These are phyloP conservation scores for Phytophthora pluvialis DNA, from an alignment of 352 stramenopile genomes.

Conservation along the genomic window DNA sequence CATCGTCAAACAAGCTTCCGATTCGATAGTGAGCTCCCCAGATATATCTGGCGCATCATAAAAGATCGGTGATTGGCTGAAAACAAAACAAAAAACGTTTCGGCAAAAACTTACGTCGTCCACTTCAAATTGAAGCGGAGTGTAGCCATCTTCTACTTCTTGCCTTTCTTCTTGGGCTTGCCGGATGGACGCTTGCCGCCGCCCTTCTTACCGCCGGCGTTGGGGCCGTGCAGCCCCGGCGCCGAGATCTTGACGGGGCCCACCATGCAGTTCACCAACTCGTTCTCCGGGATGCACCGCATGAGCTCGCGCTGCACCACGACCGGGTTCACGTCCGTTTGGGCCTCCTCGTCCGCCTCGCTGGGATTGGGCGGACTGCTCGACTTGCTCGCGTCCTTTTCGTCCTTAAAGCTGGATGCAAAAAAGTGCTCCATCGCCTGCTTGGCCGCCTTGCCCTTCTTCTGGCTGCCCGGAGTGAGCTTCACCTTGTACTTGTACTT, in stretches of 20 bases:
- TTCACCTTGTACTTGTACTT: conserved; percentile 95
- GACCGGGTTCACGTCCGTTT: conserved; percentile 65
- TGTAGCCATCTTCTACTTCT: conserved; percentile 34
- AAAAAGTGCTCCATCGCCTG: conserved; percentile 88
- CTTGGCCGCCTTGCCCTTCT: conserved; percentile 93
- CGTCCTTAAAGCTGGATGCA: conserved; percentile 68
- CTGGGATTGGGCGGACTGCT: conserved; percentile 8
- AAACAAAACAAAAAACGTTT: neutral
- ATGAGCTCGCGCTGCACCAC: conserved; percentile 89
- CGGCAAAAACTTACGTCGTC: neutral
- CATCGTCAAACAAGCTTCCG: conserved; percentile 13
- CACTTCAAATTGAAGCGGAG: conserved; percentile 27
- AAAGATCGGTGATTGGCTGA: conserved; percentile 21
- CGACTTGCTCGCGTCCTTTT: conserved; percentile 52
- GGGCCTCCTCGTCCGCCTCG: conserved; percentile 40
- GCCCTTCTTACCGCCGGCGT: conserved; percentile 47
- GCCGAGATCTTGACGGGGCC: conserved; percentile 91
- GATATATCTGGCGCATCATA: conserved; percentile 10
- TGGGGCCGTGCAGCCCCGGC: conserved; percentile 58
- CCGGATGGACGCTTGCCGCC: conserved; percentile 31
- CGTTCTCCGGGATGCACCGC: conserved; percentile 88
- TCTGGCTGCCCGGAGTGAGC: conserved; percentile 86
- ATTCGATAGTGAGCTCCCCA: conserved; percentile 7
- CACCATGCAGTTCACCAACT: conserved; percentile 91
- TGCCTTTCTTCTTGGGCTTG: conserved; percentile 47